phyloP scores from a whole-genome alignment of 2,329 filamentous ascomycete genomes.

The Aspergillus thermomutatus region DNA sequence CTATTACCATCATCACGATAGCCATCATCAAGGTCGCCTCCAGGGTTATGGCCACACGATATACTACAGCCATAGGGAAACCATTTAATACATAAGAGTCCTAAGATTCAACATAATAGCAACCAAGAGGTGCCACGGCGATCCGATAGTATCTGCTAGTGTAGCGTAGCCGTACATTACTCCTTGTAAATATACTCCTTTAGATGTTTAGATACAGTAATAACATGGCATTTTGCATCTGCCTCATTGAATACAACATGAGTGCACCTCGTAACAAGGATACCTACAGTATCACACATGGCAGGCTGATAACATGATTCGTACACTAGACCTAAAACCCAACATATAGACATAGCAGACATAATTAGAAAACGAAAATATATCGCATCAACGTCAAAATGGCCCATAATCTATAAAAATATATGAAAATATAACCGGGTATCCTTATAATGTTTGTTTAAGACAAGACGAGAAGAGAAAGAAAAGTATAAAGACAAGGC shows the following conservation, averaged over 20 bases:
- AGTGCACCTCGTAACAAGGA: neutral
- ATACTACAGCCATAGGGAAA: no score
- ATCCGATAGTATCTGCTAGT: no score
- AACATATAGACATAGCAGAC: neutral
- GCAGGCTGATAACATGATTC: neutral
- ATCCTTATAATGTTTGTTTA: constrained; percentile 1
- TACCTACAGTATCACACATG: neutral
- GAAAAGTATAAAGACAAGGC: constrained; percentile 1
- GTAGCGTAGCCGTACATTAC: no score
- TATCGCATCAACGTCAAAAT: neutral
- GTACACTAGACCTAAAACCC: neutral
- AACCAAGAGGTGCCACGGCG: no score
- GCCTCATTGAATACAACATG: no score
- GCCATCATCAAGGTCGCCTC: neutral
- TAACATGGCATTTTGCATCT: neutral
- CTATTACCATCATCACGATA: no score
- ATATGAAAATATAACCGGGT: constrained; percentile 6
- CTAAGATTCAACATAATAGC: no score
- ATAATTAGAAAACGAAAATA: constrained; percentile 1
- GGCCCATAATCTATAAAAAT: constrained; percentile 6
- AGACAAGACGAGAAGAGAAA: constrained; percentile 4
- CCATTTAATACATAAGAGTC: no score
- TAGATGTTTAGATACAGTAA: neutral
- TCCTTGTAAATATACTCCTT: no score
- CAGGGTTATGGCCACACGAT: no score